phyloP scores from a whole-genome alignment of 1,284 basidiomycete species.

The Moesziomyces parantarcticus region DNA sequence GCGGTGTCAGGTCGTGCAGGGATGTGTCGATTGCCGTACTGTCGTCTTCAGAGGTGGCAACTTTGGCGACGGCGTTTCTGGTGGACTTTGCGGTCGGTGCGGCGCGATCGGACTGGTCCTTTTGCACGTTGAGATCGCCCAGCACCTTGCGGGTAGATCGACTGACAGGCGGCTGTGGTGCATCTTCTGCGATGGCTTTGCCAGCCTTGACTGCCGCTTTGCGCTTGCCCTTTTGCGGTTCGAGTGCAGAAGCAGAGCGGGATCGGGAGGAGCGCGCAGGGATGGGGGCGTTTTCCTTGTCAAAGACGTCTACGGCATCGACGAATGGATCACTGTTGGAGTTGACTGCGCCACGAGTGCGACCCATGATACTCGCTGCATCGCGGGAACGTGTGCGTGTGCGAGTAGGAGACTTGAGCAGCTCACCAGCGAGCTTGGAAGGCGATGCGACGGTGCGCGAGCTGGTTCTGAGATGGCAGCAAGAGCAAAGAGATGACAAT shows the following conservation, averaged over 20 bases:
- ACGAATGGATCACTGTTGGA: slow-evolving; percentile 15
- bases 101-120: background rate
- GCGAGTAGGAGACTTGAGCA: slow-evolving; percentile 55
- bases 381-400: slow-evolving; percentile 33
- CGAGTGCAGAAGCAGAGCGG: slow-evolving; percentile 15
- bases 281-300: slow-evolving; percentile 43
- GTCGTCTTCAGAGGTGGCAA: slow-evolving; percentile 23
- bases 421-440: slow-evolving; percentile 51
- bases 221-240: slow-evolving; percentile 28
- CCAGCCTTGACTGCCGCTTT: slow-evolving; percentile 25
- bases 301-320: slow-evolving; percentile 22
- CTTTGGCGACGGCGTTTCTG: slow-evolving; percentile 7
- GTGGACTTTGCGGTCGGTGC: slow-evolving; percentile 1
- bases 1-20: background rate
- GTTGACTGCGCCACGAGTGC: slow-evolving; percentile 14
- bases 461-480: slow-evolving; percentile 21
- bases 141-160: slow-evolving; percentile 27
- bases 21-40: slow-evolving; percentile 33
- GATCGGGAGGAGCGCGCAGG: slow-evolving; percentile 21
- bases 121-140: slow-evolving; percentile 31
- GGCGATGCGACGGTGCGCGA: slow-evolving; percentile 36
- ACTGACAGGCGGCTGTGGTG: slow-evolving; percentile 4
- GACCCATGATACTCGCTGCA: slow-evolving; percentile 2
- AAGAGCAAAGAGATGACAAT: background rate
- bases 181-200: slow-evolving; percentile 4